Evolutionary conservation across 2,329 filamentous ascomycete genomes (phyloP).

Genomic region (Pleomassaria siparia): DNA sequence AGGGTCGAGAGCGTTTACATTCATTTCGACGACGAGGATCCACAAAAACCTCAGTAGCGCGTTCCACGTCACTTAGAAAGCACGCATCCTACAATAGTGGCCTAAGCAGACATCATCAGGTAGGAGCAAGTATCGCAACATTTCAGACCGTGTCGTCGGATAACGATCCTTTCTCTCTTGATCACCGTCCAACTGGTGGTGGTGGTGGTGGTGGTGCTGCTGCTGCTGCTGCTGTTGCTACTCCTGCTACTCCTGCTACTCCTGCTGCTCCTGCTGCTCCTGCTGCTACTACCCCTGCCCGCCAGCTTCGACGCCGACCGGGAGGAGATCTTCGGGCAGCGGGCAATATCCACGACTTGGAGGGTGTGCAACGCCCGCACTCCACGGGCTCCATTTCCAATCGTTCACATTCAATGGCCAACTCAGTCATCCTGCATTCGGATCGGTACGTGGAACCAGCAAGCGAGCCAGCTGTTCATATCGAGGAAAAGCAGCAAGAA

Average conservation of each 20-base stretch:
- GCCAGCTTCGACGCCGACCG: slow-evolving; percentile 50
- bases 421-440: slow-evolving; percentile 40
- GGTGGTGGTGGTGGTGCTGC: too few species aligned
- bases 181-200: slow-evolving; percentile 29
- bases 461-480: slow-evolving; percentile 10
- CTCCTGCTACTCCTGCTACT: too few species aligned
- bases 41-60: slow-evolving; percentile 28
- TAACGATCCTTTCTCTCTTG: slow-evolving; percentile 43
- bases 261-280: too few species aligned
- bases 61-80: slow-evolving; percentile 50
- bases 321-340: slow-evolving; percentile 52
- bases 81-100: slow-evolving; percentile 64
- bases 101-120: slow-evolving; percentile 53
- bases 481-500: slow-evolving; percentile 12
- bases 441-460: slow-evolving; percentile 28
- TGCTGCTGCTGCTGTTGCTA: too few species aligned
- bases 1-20: slow-evolving; percentile 34
- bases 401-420: slow-evolving; percentile 45
- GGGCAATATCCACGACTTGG: slow-evolving; percentile 50
- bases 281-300: slow-evolving; percentile 26
- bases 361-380: slow-evolving; percentile 43
- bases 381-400: slow-evolving; percentile 53
- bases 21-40: slow-evolving; percentile 39
- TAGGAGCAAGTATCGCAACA: slow-evolving; percentile 63
- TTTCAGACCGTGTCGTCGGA: slow-evolving; percentile 45